These are phyloP conservation scores for Barbarea vulgaris DNA, from an alignment of 345 rosid genomes.

Conservation along the genomic window DNA sequence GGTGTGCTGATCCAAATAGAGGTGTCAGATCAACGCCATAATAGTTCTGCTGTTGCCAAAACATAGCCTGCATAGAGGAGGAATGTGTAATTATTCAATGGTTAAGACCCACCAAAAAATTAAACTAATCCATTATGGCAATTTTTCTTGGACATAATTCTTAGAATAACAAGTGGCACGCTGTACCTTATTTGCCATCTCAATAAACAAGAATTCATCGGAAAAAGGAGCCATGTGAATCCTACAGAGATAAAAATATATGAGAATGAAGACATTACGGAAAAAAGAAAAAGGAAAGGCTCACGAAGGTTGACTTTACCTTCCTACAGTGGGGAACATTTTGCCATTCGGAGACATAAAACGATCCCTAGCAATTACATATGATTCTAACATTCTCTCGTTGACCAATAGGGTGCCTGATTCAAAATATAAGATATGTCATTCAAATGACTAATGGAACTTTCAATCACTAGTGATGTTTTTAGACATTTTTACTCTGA, in stretches of 20 bases:
- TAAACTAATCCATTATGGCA: slow-evolving; percentile 4
- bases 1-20: slow-evolving; percentile 76
- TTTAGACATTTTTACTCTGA: neutral
- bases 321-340: slow-evolving; percentile 95
- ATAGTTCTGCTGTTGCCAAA: slow-evolving; percentile 96
- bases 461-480: slow-evolving; percentile 14
- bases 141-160: neutral
- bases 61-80: slow-evolving; percentile 67
- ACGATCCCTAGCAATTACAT: slow-evolving; percentile 97
- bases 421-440: slow-evolving; percentile 3
- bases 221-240: slow-evolving; percentile 99
- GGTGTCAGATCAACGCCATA: slow-evolving; percentile 92
- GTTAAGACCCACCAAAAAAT: neutral
- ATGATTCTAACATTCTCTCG: slow-evolving; percentile 97
- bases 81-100: neutral
- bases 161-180: slow-evolving; percentile 8
- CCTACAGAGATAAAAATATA: slow-evolving; percentile 54
- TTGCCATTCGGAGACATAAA: slow-evolving; percentile 83
- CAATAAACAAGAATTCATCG: slow-evolving; percentile 91
- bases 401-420: slow-evolving; percentile 92
- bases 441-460: neutral
- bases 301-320: slow-evolving; percentile 51
- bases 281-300: neutral
- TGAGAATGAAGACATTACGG: slow-evolving; percentile 2
- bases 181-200: slow-evolving; percentile 97